These are phyloP conservation scores for Coelastrella sp. DNA, from an alignment of 139 green algal genomes.

Conservation along the genomic window DNA sequence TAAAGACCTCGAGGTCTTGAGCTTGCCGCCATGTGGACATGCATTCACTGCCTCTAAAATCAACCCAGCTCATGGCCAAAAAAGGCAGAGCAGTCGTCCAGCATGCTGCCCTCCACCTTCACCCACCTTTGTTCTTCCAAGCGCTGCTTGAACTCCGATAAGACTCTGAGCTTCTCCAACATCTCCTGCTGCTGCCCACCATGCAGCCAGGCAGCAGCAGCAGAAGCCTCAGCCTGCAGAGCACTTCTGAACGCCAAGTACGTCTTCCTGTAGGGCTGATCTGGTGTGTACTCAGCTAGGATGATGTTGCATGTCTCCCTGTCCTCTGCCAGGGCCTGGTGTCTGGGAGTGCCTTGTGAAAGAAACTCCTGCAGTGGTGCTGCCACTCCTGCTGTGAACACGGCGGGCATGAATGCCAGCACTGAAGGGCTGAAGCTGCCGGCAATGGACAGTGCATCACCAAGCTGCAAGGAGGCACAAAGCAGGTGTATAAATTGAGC, in stretches of 20 bases:
- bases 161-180: conserved; percentile 1
- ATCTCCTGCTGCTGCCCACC: conserved; percentile 13
- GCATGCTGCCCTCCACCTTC: too few relatives aligned
- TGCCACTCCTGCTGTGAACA: conserved; percentile 16
- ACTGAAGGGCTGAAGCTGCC: background rate
- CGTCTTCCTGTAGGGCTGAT: background rate
- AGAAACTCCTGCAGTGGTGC: background rate
- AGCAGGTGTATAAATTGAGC: too few relatives aligned
- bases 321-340: background rate
- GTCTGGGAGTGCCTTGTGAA: background rate
- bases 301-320: background rate
- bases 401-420: background rate
- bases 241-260: conserved; percentile 6
- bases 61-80: background rate
- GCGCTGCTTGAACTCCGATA: conserved; percentile 17
- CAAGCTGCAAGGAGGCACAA: background rate
- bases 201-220: conserved; percentile 8
- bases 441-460: background rate
- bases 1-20: background rate
- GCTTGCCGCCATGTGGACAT: background rate
- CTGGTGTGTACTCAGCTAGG: background rate
- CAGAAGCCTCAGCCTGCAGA: background rate
- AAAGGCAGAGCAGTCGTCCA: background rate
- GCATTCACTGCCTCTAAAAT: background rate
- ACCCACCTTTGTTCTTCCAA: conserved; percentile 1